A percentile compares a stretch with the other conserved stretches of the same genome.
Conservation (phyloP, 192 early-diverging fungal genomes). For the Obelidium mucronatum region DNA sequence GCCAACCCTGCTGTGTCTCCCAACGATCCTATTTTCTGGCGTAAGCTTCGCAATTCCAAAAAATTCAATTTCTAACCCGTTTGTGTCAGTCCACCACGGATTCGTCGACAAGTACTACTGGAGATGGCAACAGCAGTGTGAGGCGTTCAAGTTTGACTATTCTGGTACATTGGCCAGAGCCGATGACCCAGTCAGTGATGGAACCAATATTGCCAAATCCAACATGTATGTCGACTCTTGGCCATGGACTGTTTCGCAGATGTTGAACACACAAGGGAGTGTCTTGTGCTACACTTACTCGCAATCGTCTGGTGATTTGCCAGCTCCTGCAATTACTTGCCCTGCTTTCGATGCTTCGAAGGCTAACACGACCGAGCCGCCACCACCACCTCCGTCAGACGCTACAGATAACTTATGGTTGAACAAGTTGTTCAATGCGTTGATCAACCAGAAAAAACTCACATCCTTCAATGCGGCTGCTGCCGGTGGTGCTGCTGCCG, state of each 20-base stretch:
- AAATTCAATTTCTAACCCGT: too few species aligned
- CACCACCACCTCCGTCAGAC: background rate
- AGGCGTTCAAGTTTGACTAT: background rate
- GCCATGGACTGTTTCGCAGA: background rate
- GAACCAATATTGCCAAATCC: background rate
- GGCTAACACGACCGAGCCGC: background rate
- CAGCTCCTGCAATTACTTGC: background rate
- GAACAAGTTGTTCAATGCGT: constrained; percentile 11
- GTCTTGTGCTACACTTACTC: constrained; percentile 26
- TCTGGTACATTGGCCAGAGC: background rate
- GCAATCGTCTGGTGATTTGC: constrained; percentile 10
- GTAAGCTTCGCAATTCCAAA: too few species aligned
- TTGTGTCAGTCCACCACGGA: constrained; percentile 36
- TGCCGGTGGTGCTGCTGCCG: background rate
- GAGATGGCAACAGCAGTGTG: constrained; percentile 30
- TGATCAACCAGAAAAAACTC: background rate
- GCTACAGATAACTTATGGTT: background rate
- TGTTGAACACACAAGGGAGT: constrained; percentile 5
- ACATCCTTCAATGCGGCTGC: background rate
- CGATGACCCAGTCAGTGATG: background rate
- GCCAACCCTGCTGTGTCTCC: constrained; percentile 8
- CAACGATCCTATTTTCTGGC: background rate
- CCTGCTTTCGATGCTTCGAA: constrained; percentile 3
- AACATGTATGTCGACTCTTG: background rate
- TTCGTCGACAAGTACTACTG: constrained; percentile 40